Evolutionary conservation across 2,329 filamentous ascomycete species (phyloP), one percentile per base, ranked within the genome.

Genomic region (Neurospora crassa): DNA sequence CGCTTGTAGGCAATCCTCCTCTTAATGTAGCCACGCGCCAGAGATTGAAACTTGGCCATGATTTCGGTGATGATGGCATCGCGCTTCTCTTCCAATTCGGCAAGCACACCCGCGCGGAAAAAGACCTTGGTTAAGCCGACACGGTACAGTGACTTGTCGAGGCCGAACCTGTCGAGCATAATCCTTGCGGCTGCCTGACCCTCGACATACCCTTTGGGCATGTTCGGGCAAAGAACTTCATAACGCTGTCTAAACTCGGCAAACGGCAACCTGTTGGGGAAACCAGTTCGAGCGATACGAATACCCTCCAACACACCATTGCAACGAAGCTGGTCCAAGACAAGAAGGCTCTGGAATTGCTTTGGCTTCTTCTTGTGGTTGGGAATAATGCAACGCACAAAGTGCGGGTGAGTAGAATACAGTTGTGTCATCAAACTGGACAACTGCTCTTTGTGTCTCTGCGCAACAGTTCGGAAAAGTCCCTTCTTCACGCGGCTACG

Each of bases 251-350:
- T 90, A 82, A 99, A 99, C 78, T 99, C 96, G 2, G 92, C 88
- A 79, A 99, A 99, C 0, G 92, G 88, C 41, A 99, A 85, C 75
- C 96, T 88, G 79, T 99, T 99, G 69, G 96, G 96, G 79, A 99
- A 99, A 34, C 96, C 96, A 5, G 96, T 99, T 67, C 96, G 90
- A 34, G 96, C 96, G 80, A 99, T 99, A 73, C 96, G 89, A 78
- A 99, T 99, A 73, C 96, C 96, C 82, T 99, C 96, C n/a, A 99
- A 86, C 2, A 99, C 96, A 91, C 96, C 96, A 79, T 99, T 99
- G 82, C 96, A 99, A 69, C 96, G 90, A n/a, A 99, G 84, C 80
- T 99, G 96, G 78, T 99, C 96, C 6, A 99, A 86, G 1, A 99
- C 96, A n/a, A 99, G 88, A 2, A 94, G 89, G 3, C 92, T 93